phyloP scores from a whole-genome alignment of 148 eudicot genomes.

The Fallopia convolvulus region DNA sequence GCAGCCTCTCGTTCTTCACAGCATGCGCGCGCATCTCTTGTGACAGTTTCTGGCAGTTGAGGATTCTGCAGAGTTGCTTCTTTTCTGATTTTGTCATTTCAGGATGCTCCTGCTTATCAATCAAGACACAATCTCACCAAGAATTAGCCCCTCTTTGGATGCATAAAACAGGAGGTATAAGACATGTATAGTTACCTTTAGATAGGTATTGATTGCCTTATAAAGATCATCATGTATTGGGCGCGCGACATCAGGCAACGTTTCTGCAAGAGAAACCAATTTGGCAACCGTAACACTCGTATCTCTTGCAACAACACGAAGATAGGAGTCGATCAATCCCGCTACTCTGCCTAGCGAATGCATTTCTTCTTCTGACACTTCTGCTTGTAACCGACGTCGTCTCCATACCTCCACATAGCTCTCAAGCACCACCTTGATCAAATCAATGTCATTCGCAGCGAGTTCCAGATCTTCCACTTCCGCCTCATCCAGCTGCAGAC shows the following conservation, averaged over 20 bases:
- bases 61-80: constrained; percentile 38
- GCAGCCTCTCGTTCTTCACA: constrained; percentile 51
- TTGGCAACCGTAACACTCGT: constrained; percentile 26
- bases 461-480: constrained; percentile 32
- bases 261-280: constrained; percentile 32
- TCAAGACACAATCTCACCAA: background rate
- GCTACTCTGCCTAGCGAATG: constrained; percentile 27
- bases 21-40: constrained; percentile 34
- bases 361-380: background rate
- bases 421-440: constrained; percentile 38
- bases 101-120: constrained; percentile 34
- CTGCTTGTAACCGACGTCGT: constrained; percentile 17
- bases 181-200: constrained; percentile 26
- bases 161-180: no score
- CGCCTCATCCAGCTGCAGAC: constrained; percentile 48
- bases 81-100: constrained; percentile 41
- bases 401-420: constrained; percentile 40
- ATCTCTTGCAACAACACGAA: constrained; percentile 36
- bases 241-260: constrained; percentile 40
- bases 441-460: constrained; percentile 29
- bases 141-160: no score
- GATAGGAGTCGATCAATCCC: constrained; percentile 40
- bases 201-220: constrained; percentile 47
- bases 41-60: constrained; percentile 47
- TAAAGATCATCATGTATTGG: constrained; percentile 46